phyloP scores from a whole-genome alignment of 208 protist genomes.

The Trypanosoma rangeli region DNA sequence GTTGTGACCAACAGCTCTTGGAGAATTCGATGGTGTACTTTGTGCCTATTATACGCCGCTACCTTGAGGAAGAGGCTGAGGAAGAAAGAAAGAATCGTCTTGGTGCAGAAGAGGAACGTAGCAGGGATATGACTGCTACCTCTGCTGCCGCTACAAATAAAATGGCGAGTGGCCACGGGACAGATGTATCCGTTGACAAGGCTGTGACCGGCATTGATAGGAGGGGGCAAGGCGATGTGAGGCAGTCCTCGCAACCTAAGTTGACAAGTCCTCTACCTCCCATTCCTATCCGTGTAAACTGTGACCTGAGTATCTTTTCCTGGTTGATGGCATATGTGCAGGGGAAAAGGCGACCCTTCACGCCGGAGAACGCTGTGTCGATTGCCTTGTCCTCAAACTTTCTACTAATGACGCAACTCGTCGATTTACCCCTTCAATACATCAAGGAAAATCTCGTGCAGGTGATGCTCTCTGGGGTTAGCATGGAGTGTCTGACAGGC shows the following conservation, averaged over 20 bases:
- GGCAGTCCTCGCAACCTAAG: not conserved
- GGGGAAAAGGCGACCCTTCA: constrained; percentile 41
- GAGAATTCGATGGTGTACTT: constrained; percentile 69
- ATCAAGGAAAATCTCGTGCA: constrained; percentile 50
- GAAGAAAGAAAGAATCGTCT: not conserved
- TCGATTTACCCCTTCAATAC: constrained; percentile 56
- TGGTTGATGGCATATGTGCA: constrained; percentile 72
- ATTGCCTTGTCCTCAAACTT: constrained; percentile 71
- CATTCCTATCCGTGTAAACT: constrained; percentile 63
- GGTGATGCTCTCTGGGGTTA: constrained; percentile 56
- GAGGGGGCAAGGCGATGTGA: not conserved
- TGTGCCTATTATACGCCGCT: constrained; percentile 45
- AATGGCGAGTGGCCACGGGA: not conserved
- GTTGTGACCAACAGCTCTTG: constrained; percentile 45
- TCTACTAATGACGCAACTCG: constrained; percentile 60
- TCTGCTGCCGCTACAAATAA: not conserved
- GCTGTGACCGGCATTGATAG: not conserved
- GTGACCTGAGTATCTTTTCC: constrained; percentile 62
- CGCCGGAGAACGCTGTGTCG: constrained; percentile 55
- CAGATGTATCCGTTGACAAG: not conserved
- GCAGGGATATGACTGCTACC: not conserved
- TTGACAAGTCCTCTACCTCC: not conserved
- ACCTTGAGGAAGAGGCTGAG: constrained; percentile 34
- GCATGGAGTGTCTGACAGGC: constrained; percentile 58
- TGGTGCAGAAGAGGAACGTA: not conserved